Conservation (phyloP, 139 green algal species). For the Tetradesmus lagerheimii region DNA sequence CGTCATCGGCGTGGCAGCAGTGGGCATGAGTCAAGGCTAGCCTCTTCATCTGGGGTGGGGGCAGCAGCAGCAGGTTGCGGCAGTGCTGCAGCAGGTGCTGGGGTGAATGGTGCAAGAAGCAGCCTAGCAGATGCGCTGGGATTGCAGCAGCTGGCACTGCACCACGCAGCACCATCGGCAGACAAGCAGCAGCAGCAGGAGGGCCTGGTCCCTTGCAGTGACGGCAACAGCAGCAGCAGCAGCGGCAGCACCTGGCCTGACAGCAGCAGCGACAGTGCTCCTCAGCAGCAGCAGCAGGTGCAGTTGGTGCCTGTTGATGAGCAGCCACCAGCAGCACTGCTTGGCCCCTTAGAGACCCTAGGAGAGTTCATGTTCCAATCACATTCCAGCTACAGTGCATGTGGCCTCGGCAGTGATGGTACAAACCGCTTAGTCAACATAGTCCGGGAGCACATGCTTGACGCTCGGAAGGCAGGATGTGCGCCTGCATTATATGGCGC, state of each 20-base stretch:
- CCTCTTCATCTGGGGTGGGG: neutral
- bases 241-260: neutral
- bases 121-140: neutral
- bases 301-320: neutral
- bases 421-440: constrained; percentile 79
- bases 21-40: neutral
- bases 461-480: constrained; percentile 33
- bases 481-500: constrained; percentile 82
- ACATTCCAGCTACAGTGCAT: constrained; percentile 77
- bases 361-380: constrained; percentile 95
- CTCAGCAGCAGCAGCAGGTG: neutral
- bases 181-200: constrained; percentile 21
- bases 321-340: constrained; percentile 12
- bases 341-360: constrained; percentile 62
- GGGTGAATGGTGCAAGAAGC: neutral
- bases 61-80: neutral
- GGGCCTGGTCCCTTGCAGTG: neutral
- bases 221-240: neutral
- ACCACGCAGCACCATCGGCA: neutral
- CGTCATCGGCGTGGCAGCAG: neutral
- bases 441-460: constrained; percentile 63
- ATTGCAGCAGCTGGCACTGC: neutral
- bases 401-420: constrained; percentile 46
- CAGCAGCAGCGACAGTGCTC: constrained; percentile 21
- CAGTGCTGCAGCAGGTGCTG: neutral